Percentiles rank a stretch among this genome's conserved stretches.
These are phyloP conservation scores for barrel medic (Medicago truncatula) DNA, from an alignment of 306 rosid genomes.

Conservation along the genomic window MtrunA17r5.0-ANR NC_053044.1:6271501-6272000, in stretches of 20 bases:
- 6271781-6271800: constrained; percentile 98
- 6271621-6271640: too few relatives aligned
- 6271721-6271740: neutral
- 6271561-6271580: too few relatives aligned
- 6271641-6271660: too few relatives aligned
- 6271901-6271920: neutral
- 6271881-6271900: too few relatives aligned
- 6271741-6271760: constrained; percentile 6
- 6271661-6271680: too few relatives aligned
- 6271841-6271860: neutral
- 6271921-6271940: constrained; percentile 87
- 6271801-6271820: constrained; percentile 97
- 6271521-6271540: too few relatives aligned
- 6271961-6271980: constrained; percentile 96
- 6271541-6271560: neutral
- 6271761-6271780: constrained; percentile 93
- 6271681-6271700: neutral
- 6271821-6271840: constrained; percentile 55
- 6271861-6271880: too few relatives aligned
- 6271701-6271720: neutral
- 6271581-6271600: too few relatives aligned
- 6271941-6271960: constrained; percentile 88
- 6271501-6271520: neutral
- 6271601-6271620: neutral
- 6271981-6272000: constrained; percentile 92